Percentiles rank a stretch among this genome's conserved stretches.
phyloP scores from a whole-genome alignment of 2,329 filamentous ascomycete genomes.

The Macrophomina phaseolina region DNA sequence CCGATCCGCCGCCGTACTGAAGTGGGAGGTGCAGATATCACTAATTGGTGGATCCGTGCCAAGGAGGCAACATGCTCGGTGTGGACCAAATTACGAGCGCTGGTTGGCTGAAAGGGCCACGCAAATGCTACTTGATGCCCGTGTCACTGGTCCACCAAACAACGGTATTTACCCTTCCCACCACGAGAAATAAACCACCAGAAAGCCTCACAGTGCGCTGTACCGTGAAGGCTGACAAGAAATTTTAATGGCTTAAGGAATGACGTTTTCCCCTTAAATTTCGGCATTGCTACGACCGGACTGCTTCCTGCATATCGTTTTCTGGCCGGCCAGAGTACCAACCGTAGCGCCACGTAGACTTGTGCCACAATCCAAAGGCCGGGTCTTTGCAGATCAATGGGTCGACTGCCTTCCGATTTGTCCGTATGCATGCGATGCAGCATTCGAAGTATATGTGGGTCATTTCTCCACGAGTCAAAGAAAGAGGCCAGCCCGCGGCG shows the following conservation, averaged over 20 bases:
- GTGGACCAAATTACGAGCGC: background rate
- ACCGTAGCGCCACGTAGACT: constrained; percentile 2
- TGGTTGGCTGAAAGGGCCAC: too few relatives aligned
- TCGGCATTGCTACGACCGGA: background rate
- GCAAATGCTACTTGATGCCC: too few relatives aligned
- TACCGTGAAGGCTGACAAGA: background rate
- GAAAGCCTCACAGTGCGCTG: background rate
- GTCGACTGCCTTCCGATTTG: background rate
- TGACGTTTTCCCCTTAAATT: background rate
- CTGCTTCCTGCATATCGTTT: background rate
- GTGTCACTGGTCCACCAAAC: too few relatives aligned
- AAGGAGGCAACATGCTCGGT: too few relatives aligned
- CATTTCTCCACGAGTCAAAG: background rate
- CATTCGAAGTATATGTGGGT: background rate
- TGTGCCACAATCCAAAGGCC: background rate
- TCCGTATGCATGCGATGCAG: background rate
- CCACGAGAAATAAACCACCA: background rate
- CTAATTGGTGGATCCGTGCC: too few relatives aligned
- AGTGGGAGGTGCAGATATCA: too few relatives aligned
- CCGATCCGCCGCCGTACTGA: background rate
- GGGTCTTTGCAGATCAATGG: background rate
- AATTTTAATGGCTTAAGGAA: background rate
- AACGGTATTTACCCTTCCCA: too few relatives aligned
- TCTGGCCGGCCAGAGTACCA: background rate
- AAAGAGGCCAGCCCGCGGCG: background rate